Base-by-base conservation (phyloP, 129 eudicot species). In the Glebionis coronaria region DNA sequence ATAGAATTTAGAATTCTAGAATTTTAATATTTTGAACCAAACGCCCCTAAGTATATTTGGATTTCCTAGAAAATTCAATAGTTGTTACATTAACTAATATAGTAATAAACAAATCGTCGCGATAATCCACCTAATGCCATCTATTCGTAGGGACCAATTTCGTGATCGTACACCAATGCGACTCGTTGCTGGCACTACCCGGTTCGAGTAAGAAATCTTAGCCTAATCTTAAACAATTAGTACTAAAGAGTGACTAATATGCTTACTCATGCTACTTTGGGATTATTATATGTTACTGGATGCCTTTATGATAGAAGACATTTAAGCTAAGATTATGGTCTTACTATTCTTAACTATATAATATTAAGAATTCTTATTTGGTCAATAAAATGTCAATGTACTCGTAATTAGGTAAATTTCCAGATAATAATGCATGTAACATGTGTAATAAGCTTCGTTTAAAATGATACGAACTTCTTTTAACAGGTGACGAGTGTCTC, bases 251-350 rank as follows among this genome's bases (percentile, higher is more conserved):
- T 72, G 77, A 64, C 19, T 77, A 68, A 68, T 61, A 50, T 67
- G 75, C 70, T 59, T 80, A 68, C 76, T 72, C 79, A 68, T 66
- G 76, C 73, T 40, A 56, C 58, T 68, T 47, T 25, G 56, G 65
- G 64, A 71, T 31, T 72, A 65, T 15, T 67, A 35, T 61, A 67
- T 56, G 38, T 55, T 50, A 71, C 14, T 56, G 56, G 55, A 46
- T 77, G 82, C 77, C 72, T 52, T 71, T 55, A 56, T 82, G 76
- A 80, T 72, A 60, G 85, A 78, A 68, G 79, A 77, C 92, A 82
- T 68, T n/a, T 70, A 71, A 8, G 70, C 80, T 20, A 53, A 79
- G 68, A 51, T 74, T 79, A 79, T 49, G 80, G 65, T 74, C 59
- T 14, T 44, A 70, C 15, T 54, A 67, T 69, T 65, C 71, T 76